Base-by-base conservation (phyloP, 805 yeast species). In the Clavispora carvajalis region DNA sequence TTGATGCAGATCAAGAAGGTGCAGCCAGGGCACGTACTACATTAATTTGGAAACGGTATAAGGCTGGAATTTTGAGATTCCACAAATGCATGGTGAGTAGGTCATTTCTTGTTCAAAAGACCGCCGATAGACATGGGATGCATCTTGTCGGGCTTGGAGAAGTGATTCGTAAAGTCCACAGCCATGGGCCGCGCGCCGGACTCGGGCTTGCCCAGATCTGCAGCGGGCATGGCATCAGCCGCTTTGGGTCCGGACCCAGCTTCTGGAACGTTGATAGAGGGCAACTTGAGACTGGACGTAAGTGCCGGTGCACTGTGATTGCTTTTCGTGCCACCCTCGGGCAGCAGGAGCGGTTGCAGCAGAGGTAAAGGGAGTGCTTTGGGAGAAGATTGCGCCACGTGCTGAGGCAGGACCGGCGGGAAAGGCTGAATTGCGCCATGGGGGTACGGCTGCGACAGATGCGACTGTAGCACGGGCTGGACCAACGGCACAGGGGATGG, bases 91-190 rank as follows among this genome's bases (percentile, higher is more conserved):
- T 15, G 8, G 28, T 29, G 37, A 22, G 34, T 22, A 34, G 38
- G 33, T 21, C 29, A 29, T 31, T 40, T 45, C 17, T 57, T 63
- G 44, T 69, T 69, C 31, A 69, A 59, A 30, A 68, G 45, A 5
- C 72, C 71, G 5, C 69, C 69, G 26, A 69, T 67, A 11, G 74
- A 67, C 54, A 64, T 58, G 10, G 56, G 51, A 5, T 52, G 52
- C 16, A 46, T 53, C 30, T 48, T 49, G 17, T 48, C 34, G 19
- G 37, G 41, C 31, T 43, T 33, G 23, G 16, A 19, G 23, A 51
- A 51, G n/a, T 45, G 44, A 4, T 41, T 38, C 11, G 55, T 51
- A 30, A 51, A 51, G 43, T 51, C 55, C 22, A 51, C 47, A 5
- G 55, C 55, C 10, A 49, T 34, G 7, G 55, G 40, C 21, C 41